Evolutionary conservation across 2,329 filamentous ascomycete genomes (phyloP), one percentile per base, ranked within the genome.

Genomic region (Pyricularia grisea): DNA sequence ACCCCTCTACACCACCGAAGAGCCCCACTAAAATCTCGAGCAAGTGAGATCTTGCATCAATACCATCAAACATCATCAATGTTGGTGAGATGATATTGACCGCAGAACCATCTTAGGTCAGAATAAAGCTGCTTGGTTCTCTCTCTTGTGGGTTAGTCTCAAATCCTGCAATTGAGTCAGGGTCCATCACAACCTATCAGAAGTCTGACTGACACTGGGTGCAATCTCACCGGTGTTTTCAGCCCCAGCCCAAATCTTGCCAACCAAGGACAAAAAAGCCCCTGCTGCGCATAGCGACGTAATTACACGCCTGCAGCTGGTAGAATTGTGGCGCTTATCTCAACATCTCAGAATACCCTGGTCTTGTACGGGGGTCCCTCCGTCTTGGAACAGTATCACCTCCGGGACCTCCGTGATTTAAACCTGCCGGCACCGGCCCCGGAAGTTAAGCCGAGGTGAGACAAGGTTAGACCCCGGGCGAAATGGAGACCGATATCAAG

Each of bases 401-500:
- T 50, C 36, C 36, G 36, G 9, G 20, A 20, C 14, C 7, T n/a
- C 42, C 42, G 42, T n/a, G 17, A 55, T 55, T 55, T 36, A 11
- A 55, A n/a, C 23, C 58, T 23, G 4, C 23, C 58, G 58, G 1
- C 23, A 25, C 58, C 58, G 58, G 58, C 58, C 11, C 58, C 58
- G 58, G 58, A 61, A 61, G 23, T 28, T 55, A n/a, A 10, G 42
- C 17, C 23, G 11, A 61, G 25, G 58, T 61, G 58, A 61, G n/a
- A 28, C 23, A 25, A 27, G 58, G 58, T 28, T 23, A 28, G 6
- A 10, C 58, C 58, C 58, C 23, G 58, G 58, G n/a, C 58, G 14
- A 61, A 6, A 97, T 97, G 93, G 93, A 97, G 80, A 85, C 91
- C 76, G 92, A 97, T 81, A 93, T 97, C 77, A 91, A 90, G 81